phyloP scores from a whole-genome alignment of 306 rosid genomes.

The Erythrophleum fordii region DNA sequence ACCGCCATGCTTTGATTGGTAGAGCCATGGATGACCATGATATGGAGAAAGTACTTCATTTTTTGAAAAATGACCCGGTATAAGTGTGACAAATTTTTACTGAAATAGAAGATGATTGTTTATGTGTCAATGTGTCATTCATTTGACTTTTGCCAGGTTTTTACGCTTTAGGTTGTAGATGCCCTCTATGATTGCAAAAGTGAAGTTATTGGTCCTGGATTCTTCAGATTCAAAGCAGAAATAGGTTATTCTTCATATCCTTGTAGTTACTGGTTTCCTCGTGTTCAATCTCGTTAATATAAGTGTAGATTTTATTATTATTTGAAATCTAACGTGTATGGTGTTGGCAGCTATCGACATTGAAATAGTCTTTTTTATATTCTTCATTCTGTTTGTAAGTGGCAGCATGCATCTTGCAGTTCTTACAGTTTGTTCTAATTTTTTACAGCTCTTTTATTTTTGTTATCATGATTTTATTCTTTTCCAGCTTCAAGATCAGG shows the following conservation, averaged over 20 bases:
- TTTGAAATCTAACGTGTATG: conserved; percentile 13
- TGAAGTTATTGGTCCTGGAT: conserved; percentile 99
- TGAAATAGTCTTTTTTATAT: conserved; percentile 4
- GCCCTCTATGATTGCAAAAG: conserved; percentile 96
- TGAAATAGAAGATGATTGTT: background rate
- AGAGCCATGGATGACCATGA: conserved; percentile 98
- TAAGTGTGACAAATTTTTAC: conserved; percentile 28
- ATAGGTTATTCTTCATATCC: conserved; percentile 64
- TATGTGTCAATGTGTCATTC: conserved; percentile 15
- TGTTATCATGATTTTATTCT: conserved; percentile 1
- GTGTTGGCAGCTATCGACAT: conserved; percentile 3
- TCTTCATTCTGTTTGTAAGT: background rate
- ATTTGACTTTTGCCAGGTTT: conserved; percentile 42
- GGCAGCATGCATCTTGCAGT: conserved; percentile 1
- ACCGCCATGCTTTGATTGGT: conserved; percentile 97
- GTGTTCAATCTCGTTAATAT: conserved; percentile 21
- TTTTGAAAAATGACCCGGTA: conserved; percentile 95
- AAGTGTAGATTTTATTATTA: conserved; percentile 14
- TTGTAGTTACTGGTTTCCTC: conserved; percentile 24
- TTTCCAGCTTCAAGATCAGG: conserved; percentile 11
- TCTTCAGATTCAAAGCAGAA: conserved; percentile 97
- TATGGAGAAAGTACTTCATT: conserved; percentile 87
- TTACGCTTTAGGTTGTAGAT: conserved; percentile 78
- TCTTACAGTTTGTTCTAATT: conserved; percentile 4
- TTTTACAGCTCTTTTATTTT: background rate